These are phyloP conservation scores for Blastocystis sp. DNA, from an alignment of 352 stramenopile species.

Conservation along the genomic window DNA sequence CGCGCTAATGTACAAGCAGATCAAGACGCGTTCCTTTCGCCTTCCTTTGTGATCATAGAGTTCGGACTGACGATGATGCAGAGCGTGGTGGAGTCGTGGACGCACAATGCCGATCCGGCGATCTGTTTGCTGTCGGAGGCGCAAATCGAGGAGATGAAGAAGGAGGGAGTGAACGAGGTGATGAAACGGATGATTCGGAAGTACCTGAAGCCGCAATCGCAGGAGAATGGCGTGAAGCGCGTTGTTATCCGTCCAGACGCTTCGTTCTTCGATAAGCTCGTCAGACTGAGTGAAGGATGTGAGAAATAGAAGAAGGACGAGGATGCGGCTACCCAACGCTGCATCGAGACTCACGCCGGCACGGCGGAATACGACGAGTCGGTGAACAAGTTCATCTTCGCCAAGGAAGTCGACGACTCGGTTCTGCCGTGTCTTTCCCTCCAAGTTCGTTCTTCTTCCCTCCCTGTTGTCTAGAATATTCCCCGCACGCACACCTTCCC, in stretches of 20 bases:
- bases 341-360: not conserved
- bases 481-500: slow-evolving; percentile 4
- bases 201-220: slow-evolving; percentile 1
- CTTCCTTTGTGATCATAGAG: not conserved
- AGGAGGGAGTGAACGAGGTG: slow-evolving; percentile 56
- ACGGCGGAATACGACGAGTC: not conserved
- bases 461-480: slow-evolving; percentile 18
- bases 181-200: slow-evolving; percentile 65
- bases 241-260: slow-evolving; percentile 39
- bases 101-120: slow-evolving; percentile 39
- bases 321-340: not conserved
- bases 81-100: slow-evolving; percentile 52
- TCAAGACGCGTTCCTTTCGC: slow-evolving; percentile 1
- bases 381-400: slow-evolving; percentile 41
- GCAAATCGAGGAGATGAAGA: slow-evolving; percentile 22
- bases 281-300: not conserved
- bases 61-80: slow-evolving; percentile 62
- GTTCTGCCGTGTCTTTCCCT: slow-evolving; percentile 38
- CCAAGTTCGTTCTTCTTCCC: not conserved
- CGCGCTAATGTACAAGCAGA: slow-evolving; percentile 41
- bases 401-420: slow-evolving; percentile 23
- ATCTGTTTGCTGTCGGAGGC: slow-evolving; percentile 44
- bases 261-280: slow-evolving; percentile 42
- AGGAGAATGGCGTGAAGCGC: slow-evolving; percentile 10
- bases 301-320: slow-evolving; percentile 17